Evolutionary conservation across 1,139 yeast genomes (phyloP), one percentile per base, ranked within the genome.

Genomic region (Trichomonascaceae sp.): DNA sequence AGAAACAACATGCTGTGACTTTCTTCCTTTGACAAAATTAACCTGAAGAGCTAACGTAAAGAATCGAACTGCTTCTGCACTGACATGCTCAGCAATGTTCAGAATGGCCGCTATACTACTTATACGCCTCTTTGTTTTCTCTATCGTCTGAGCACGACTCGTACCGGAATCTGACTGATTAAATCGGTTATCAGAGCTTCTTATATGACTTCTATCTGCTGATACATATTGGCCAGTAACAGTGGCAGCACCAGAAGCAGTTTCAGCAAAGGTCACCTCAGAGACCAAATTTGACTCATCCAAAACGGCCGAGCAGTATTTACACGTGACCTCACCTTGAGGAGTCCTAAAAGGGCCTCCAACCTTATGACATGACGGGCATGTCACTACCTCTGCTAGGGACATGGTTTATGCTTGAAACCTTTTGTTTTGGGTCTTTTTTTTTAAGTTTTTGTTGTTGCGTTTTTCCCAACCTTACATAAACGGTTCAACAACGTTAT

Each of bases 221-320:
- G 90, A 88, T 46, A 93, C 85, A 78, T 88, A 91, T 45, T 95
- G 83, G 65, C 99, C 99, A 61, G 90, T 96, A 1, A 93, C 96
- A 57, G 87, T 82, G 39, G 99, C 97, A 9, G 96, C 98, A 61
- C 99, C 99, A 27, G 85, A 78, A 12, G 96, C 79, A 2, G 90
- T 80, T 66, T 95, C 99, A 45, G 95, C 95, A 72, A 91, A 93
- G 19, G 95, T 88, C 55, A 95, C 95, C 67, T 95, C 99, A 22
- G 96, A 84, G 27, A 95, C 98, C 63, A 93, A 91, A 32, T 96
- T 96, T 64, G 90, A 87, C 67, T 91, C 98, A 63, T 89, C 96
- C 54, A 81, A 80, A 44, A 93, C 98, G 24, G 83, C 74, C 67
- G 98, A 97, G 80, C 99, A 93, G 48, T 72, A 67, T 44, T 77